Conservation (phyloP, 164 flowering plant genomes). For the Stephania japonica region DNA sequence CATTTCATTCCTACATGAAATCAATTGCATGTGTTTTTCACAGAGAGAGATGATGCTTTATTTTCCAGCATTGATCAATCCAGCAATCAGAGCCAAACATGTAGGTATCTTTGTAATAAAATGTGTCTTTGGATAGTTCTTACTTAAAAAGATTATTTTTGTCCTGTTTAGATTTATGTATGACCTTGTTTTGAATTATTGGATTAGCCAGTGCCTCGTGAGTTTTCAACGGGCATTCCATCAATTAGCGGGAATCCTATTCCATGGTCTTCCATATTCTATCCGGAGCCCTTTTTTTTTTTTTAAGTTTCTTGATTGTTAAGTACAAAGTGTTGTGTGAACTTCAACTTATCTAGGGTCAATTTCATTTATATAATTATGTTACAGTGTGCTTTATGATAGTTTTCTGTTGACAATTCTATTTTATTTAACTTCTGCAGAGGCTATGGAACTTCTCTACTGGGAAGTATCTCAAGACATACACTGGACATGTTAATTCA, state of each 20-base stretch:
- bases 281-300: not conserved
- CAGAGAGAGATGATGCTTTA: not conserved
- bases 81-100: not conserved
- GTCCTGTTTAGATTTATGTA: not conserved
- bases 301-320: not conserved
- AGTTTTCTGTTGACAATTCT: constrained; percentile 2
- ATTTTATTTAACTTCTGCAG: constrained; percentile 34
- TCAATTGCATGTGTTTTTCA: not conserved
- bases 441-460: constrained; percentile 84
- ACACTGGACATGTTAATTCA: constrained; percentile 77
- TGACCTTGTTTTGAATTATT: not conserved
- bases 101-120: not conserved
- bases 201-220: not conserved
- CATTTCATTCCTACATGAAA: not conserved
- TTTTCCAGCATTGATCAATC: not conserved
- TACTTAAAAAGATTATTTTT: not conserved
- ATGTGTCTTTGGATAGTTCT: not conserved
- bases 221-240: not conserved
- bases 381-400: not conserved
- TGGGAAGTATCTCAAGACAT: constrained; percentile 89
- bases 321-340: not conserved
- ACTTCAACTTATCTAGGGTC: not conserved
- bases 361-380: not conserved
- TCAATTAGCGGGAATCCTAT: not conserved
- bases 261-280: not conserved